These are phyloP conservation scores for Pseudogymnoascus sp. DNA, from an alignment of 2,329 filamentous ascomycete species.

Conservation along the genomic window DNA sequence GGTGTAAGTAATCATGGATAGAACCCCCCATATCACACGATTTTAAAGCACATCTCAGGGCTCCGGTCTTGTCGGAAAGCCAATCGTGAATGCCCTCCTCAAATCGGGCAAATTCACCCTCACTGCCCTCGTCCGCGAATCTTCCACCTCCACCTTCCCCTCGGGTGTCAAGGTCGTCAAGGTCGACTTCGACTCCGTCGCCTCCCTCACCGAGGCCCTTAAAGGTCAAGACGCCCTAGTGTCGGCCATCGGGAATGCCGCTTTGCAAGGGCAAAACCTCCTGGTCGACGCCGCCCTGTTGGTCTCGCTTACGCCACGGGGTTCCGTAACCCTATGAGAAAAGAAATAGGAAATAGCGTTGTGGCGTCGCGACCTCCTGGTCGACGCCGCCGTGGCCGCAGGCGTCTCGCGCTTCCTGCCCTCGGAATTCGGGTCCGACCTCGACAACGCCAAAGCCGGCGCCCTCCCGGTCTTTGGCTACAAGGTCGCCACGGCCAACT, in stretches of 20 bases:
- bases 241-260: conserved; percentile 36
- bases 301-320: conserved; percentile 8
- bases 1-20: too few species aligned
- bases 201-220: conserved; percentile 41
- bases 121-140: conserved; percentile 41
- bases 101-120: conserved; percentile 34
- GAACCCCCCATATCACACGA: too few species aligned
- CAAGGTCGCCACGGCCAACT: neutral
- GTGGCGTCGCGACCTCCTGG: conserved; percentile 9
- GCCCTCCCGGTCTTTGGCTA: neutral
- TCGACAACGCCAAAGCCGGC: neutral
- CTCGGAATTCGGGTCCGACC: neutral
- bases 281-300: neutral
- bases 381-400: neutral
- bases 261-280: conserved; percentile 38
- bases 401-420: neutral
- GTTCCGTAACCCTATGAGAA: conserved; percentile 9
- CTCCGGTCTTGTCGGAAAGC: conserved; percentile 21
- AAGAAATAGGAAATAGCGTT: neutral
- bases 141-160: conserved; percentile 29
- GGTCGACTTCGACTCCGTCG: conserved; percentile 38
- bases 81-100: conserved; percentile 21
- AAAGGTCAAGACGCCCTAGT: conserved; percentile 52
- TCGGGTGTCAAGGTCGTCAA: conserved; percentile 36
- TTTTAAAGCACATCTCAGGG: conserved; percentile 2